Evolutionary conservation across 768 basidiomycete genomes (phyloP).

Genomic region (Saitozyma sp.): DNA sequence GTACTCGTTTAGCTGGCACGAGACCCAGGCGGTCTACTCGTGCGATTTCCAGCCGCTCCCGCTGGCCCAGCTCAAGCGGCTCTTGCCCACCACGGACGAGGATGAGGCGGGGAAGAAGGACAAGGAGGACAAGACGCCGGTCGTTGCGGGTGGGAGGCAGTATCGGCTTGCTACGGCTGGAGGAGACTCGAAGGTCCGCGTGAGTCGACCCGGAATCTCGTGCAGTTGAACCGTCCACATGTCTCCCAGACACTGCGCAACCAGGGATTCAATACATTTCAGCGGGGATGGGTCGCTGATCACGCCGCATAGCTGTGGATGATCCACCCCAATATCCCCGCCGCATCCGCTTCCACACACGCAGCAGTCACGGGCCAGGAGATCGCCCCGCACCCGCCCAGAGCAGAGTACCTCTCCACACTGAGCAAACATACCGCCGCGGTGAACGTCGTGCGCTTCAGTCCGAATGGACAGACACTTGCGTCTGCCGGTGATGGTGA

Average conservation of each 20-base stretch:
- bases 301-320: slow-evolving; percentile 71
- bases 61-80: slow-evolving; percentile 56
- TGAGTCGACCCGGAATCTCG: slow-evolving; percentile 56
- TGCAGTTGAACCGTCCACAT: neutral
- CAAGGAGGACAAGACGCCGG: slow-evolving; percentile 9
- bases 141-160: slow-evolving; percentile 50
- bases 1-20: slow-evolving; percentile 46
- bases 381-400: slow-evolving; percentile 64
- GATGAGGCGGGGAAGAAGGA: slow-evolving; percentile 16
- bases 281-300: too few species aligned
- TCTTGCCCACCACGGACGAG: slow-evolving; percentile 37
- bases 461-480: slow-evolving; percentile 91
- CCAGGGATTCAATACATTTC: too few species aligned
- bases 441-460: slow-evolving; percentile 94
- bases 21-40: slow-evolving; percentile 65
- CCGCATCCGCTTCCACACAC: slow-evolving; percentile 56
- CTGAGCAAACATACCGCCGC: slow-evolving; percentile 87
- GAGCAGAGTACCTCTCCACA: slow-evolving; percentile 94
- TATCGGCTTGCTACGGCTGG: slow-evolving; percentile 93
- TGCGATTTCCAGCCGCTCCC: slow-evolving; percentile 90
- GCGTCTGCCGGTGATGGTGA: slow-evolving; percentile 97
- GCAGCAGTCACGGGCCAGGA: slow-evolving; percentile 38
- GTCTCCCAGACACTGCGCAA: neutral
- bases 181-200: slow-evolving; percentile 94
- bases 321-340: slow-evolving; percentile 85